Evolutionary conservation across 2,329 filamentous ascomycete species (phyloP), one percentile per base, ranked within the genome.

Genomic region (Neonectria coccinea): DNA sequence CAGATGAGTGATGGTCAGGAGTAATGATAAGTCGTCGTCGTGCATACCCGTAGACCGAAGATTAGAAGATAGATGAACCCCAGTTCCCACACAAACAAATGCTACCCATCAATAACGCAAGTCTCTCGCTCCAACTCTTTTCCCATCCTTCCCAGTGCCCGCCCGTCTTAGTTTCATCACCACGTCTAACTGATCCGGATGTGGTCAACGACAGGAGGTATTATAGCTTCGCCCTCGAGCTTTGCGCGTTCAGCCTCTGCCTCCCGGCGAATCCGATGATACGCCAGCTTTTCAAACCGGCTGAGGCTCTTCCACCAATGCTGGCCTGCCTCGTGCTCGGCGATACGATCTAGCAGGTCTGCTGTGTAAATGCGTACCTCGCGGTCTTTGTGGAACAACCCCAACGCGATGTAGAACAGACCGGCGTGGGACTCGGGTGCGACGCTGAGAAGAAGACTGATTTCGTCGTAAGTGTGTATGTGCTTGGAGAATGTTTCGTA

Each of bases 301-400:
- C 94, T 96, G 53, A 99, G 82, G 31, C 89, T 88, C 69, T 86
- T 89, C 93, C 95, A 99, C 86, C 96, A 98, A 79, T 98, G 93
- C 74, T 94, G 87, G 2, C 96, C 96, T 10, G 94, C 96, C 75
- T 97, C 92, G 79, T 99, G 95, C 62, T 91, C 89, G 70, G 89
- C 88, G 59, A 99, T 89, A 22, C 94, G 87, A 70, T 95, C 93
- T 22, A 99, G 79, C 39, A 99, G 81, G 65, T 92, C 92, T 1
- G 93, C 91, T 2, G 93, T 92, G 59, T 89, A 89, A 71, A 91
- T 81, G 39, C 96, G 86, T 11, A 97, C 94, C 56, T 93, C 91
- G 39, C 86, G 84, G 68, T 94, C 89, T 59, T 94, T 93, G 81
- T 99, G 96, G 77, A 98, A 97, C 6, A 99, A 83, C 0, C 96